phyloP scores from a whole-genome alignment of 1,284 basidiomycete genomes.

The Ganoderma leucocontextum region DNA sequence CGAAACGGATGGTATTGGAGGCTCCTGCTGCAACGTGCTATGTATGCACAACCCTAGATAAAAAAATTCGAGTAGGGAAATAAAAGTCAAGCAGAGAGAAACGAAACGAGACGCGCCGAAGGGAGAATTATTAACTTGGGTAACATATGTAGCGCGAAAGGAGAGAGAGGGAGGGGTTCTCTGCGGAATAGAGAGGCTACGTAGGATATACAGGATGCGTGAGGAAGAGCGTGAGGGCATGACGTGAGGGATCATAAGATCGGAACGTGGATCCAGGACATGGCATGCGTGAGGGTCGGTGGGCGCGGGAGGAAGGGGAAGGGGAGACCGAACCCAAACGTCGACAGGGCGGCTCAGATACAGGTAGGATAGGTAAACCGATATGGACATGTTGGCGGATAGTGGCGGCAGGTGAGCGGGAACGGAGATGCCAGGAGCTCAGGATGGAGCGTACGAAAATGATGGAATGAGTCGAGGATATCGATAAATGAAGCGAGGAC shows the following conservation, averaged over 20 bases:
- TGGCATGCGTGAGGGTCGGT: slow-evolving; percentile 25
- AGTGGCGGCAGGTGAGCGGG: slow-evolving; percentile 2
- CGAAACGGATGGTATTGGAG: slow-evolving; percentile 20
- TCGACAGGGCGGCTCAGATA: slow-evolving; percentile 16
- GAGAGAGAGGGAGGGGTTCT: slow-evolving; percentile 10
- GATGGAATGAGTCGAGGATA: slow-evolving; percentile 19
- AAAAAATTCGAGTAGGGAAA: slow-evolving; percentile 1
- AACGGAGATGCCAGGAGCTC: slow-evolving; percentile 7
- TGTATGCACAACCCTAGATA: slow-evolving; percentile 16
- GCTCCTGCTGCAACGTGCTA: slow-evolving; percentile 12
- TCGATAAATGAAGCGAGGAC: slow-evolving; percentile 34
- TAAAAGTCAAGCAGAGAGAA: slow-evolving; percentile 10
- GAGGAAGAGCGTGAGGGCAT: slow-evolving; percentile 32
- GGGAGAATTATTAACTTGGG: slow-evolving; percentile 18
- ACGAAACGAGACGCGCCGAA: slow-evolving; percentile 10
- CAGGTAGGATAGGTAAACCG: slow-evolving; percentile 20
- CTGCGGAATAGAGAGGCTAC: slow-evolving; percentile 25
- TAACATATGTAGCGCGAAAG: slow-evolving; percentile 14
- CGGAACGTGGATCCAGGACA: slow-evolving; percentile 23
- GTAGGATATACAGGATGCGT: slow-evolving; percentile 15
- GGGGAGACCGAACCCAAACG: slow-evolving; percentile 2
- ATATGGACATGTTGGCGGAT: slow-evolving; percentile 14
- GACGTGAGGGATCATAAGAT: slow-evolving; percentile 29
- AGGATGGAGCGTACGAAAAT: slow-evolving; percentile 13
- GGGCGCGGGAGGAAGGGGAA: slow-evolving; percentile 10